Base-by-base conservation (phyloP, 1,284 basidiomycete species). In the Rhodotorula sp. region DNA sequence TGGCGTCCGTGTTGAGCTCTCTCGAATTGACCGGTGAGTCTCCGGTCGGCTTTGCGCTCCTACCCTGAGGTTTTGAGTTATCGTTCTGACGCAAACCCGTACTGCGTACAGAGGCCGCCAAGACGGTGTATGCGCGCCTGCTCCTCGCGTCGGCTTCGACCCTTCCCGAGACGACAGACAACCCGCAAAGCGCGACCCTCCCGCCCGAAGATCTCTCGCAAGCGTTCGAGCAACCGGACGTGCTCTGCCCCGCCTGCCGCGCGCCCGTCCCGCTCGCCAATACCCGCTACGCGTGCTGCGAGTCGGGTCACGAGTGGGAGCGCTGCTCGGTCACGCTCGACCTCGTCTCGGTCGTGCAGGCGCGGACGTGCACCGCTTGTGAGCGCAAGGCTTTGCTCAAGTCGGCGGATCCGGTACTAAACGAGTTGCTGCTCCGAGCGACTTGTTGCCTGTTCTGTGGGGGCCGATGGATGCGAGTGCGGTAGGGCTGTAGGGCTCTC, bases 291-390 rank as follows among this genome's bases (percentile, higher is more conserved):
- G 72, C 72, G 21, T 28, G 52, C 10, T 74, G 72, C 34, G 45
- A 18, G 21, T 26, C 34, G 26, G 72, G 72, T 16, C 72, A 74
- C 47, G 57, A 62, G 10, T 74, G 72, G 72, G 71, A 74, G 49
- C 69, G 72, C 31, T 74, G 72, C 66, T 74, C 72, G 28, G 50
- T 74, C 55, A 71, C 72, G 12, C 62, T 71, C 14, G 48, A 54
- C 18, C 49, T 74, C n/a, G 48, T 74, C 45, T 52, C 69, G 14
- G 48, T 48, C 34, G 67, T 71, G 23, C 38, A 58, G 6, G 70
- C 71, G 16, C 59, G 72, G 18, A 74, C 72, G 2, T 74, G 72
- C 60, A 54, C 60, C 2, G 19, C 56, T 2, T 74, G 72, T 52
- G 64, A 69, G 47, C 57, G 72, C 31, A 74, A 74, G 50, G 72